A percentile compares a stretch with the other conserved stretches of the same genome.
Conservation (phyloP, 352 stramenopile genomes). For the Phytophthora uliginosa region DNA sequence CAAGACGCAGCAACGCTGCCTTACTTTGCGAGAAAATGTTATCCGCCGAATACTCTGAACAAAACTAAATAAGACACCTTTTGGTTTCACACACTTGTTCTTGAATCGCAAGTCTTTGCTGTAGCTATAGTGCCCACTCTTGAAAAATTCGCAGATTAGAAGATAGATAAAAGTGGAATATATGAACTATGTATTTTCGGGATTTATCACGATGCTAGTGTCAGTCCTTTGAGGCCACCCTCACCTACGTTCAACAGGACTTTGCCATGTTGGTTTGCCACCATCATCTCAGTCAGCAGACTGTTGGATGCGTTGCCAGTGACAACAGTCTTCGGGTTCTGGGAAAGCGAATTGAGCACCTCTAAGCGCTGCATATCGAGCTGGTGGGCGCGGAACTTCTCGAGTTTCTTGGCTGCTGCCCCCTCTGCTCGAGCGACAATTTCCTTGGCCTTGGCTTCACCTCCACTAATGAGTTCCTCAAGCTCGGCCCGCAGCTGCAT, state of each 20-base stretch:
- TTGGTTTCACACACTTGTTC: neutral
- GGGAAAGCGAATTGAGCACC: constrained; percentile 34
- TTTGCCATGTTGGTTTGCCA: constrained; percentile 45
- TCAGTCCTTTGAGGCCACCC: constrained; percentile 29
- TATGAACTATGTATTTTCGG: too few relatives aligned
- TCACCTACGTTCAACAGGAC: constrained; percentile 43
- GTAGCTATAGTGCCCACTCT: too few relatives aligned
- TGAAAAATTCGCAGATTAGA: too few relatives aligned
- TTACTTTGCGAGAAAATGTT: constrained; percentile 68
- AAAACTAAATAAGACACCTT: constrained; percentile 9
- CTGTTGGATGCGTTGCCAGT: constrained; percentile 50
- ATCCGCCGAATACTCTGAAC: constrained; percentile 43
- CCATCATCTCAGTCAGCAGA: constrained; percentile 48
- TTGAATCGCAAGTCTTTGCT: neutral
- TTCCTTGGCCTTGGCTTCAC: constrained; percentile 41
- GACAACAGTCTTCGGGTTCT: constrained; percentile 44
- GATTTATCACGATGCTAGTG: constrained; percentile 29
- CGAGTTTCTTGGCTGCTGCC: constrained; percentile 44
- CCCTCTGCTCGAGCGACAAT: constrained; percentile 45
- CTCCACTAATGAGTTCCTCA: constrained; percentile 32
- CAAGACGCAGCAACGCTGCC: constrained; percentile 42
- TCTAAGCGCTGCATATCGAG: constrained; percentile 51
- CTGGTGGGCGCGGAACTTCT: constrained; percentile 39
- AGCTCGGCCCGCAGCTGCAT: constrained; percentile 41
- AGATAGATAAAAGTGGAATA: too few relatives aligned